phyloP scores from a whole-genome alignment of 1,284 basidiomycete genomes.

The Apiotrichum gamsii region DNA sequence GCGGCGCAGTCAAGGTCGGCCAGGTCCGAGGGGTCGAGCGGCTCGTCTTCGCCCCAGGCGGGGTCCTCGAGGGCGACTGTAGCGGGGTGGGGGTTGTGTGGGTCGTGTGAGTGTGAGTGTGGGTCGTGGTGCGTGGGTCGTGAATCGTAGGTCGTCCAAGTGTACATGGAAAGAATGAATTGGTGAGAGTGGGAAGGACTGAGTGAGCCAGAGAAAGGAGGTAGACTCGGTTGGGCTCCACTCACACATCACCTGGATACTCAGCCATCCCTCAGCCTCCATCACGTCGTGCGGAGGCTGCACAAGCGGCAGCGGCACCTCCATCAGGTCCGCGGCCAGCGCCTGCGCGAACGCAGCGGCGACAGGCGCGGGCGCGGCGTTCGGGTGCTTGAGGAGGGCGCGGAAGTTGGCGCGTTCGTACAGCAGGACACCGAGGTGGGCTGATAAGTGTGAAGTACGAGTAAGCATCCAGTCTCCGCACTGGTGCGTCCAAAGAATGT shows the following conservation, averaged over 20 bases:
- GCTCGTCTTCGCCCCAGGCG: background rate
- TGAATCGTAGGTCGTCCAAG: too few relatives aligned
- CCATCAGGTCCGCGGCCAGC: background rate
- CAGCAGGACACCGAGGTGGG: background rate
- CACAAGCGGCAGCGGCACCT: too few relatives aligned
- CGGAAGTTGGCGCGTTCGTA: background rate
- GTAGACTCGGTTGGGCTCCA: background rate
- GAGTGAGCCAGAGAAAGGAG: background rate
- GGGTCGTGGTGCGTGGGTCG: too few relatives aligned
- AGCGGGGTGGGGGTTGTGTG: too few relatives aligned
- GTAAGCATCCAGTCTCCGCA: background rate
- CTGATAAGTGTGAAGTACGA: too few relatives aligned
- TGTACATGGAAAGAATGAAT: too few relatives aligned
- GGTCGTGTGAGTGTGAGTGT: too few relatives aligned
- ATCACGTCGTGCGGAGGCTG: background rate
- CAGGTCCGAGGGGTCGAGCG: too few relatives aligned
- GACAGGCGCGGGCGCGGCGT: background rate
- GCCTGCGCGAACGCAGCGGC: background rate
- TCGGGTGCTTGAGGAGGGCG: background rate
- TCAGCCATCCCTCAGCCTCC: background rate
- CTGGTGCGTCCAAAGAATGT: background rate
- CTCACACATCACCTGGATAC: background rate
- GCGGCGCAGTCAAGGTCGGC: background rate
- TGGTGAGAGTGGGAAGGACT: too few relatives aligned
- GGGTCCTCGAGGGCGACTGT: background rate